Base-by-base conservation (phyloP, 2,329 filamentous ascomycete genomes). In the Lachnellula occidentalis region DNA sequence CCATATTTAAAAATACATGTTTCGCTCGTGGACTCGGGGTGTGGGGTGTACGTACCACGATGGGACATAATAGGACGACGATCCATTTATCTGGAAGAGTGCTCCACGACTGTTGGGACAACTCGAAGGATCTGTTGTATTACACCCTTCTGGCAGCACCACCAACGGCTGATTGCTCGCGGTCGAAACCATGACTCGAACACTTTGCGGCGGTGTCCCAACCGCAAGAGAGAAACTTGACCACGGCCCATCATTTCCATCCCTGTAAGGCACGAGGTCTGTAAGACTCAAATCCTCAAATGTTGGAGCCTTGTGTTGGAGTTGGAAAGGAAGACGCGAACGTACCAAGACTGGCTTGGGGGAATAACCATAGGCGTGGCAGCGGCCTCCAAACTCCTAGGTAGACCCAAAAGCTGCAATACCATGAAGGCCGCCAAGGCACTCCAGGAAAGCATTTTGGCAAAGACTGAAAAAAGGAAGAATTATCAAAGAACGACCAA, bases 121-220 rank as follows among this genome's bases (percentile, higher is more conserved):
- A 54, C 70, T 61, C 14, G 58, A 45, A 22, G 48, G 53, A 51
- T 59, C 59, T 14, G 45, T 51, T 24, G 51, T 22, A 17, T 37
- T 45, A 36, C 61, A 63, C 4, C 62, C 63, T 45, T 62, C 50
- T 24, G 58, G 56, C n/a, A 61, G 43, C 9, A 65, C 55, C 2
- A 64, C 56, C 53, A 59, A 59, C 11, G 63, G 62, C 39, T 65
- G 62, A 42, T 63, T 63, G 39, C 55, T 61, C 1, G 72, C 68
- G 17, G 72, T 75, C 27, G 72, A 74, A 9, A 73, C 64, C 12
- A 73, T 64, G 3, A 73, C 70, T 51, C 70, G 63, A n/a, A 73
- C 53, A 41, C 64, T 64, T 56, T 74, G 71, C 51, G 70, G 65
- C 27, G 71, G 68, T 9, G 63, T 68, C 17, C 73, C 73, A 31